Conservation (phyloP, 352 stramenopile genomes). For the Globisporangium sylvaticum region DNA sequence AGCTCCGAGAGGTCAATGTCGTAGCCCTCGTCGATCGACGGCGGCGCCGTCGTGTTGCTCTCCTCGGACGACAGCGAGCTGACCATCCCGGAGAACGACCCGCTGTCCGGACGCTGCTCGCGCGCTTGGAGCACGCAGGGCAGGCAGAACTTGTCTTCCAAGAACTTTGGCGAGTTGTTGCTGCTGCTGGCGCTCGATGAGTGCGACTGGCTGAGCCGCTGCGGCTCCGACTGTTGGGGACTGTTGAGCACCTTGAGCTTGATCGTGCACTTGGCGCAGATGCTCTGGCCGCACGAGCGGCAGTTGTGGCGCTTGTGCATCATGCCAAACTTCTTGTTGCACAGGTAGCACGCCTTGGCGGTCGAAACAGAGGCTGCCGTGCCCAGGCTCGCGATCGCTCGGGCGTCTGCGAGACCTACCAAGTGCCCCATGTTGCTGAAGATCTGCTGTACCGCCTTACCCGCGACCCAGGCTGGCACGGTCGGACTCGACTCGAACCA, state of each 20-base stretch:
- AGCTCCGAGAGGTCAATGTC: constrained; percentile 7
- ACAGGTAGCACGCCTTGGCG: constrained; percentile 22
- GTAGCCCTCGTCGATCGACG: not conserved
- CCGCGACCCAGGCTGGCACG: not conserved
- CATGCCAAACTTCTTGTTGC: constrained; percentile 26
- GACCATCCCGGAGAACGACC: not conserved
- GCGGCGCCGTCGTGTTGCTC: constrained; percentile 1
- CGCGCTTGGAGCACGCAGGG: constrained; percentile 8
- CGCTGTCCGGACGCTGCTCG: constrained; percentile 2
- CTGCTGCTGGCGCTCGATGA: not conserved
- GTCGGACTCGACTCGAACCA: constrained; percentile 1
- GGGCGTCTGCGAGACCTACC: constrained; percentile 10
- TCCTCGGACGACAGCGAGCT: constrained; percentile 3
- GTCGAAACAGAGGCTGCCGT: not conserved
- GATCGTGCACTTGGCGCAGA: constrained; percentile 20
- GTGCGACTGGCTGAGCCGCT: not conserved
- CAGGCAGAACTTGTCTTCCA: constrained; percentile 5
- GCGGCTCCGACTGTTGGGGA: not conserved
- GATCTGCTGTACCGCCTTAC: constrained; percentile 1
- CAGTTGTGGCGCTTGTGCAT: constrained; percentile 17
- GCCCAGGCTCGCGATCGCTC: constrained; percentile 9
- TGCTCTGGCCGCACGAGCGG: constrained; percentile 14
- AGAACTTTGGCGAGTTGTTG: not conserved
- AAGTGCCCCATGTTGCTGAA: constrained; percentile 6
- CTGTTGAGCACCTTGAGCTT: constrained; percentile 17